Conservation (phyloP, 192 early-diverging fungal species). For the Umbelopsis sp. region DNA sequence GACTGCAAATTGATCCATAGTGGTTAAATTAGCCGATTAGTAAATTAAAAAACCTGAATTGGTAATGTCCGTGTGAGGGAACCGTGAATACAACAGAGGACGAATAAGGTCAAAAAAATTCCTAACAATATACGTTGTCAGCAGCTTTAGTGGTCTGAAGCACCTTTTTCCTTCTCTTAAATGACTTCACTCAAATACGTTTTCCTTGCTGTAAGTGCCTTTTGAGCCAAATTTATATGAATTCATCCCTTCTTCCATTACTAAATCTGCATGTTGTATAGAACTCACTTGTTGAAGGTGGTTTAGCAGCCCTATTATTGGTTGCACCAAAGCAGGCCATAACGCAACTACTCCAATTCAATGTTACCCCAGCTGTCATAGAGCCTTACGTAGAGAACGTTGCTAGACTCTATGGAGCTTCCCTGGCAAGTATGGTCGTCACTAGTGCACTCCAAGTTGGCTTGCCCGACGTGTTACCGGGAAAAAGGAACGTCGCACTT, state of each 20-base stretch:
- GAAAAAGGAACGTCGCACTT: constrained; percentile 5
- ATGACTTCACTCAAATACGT: background rate
- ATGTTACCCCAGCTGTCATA: background rate
- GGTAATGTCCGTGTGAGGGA: too few species aligned
- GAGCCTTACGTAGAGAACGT: background rate
- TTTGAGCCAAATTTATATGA: background rate
- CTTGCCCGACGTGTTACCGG: background rate
- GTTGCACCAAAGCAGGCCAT: background rate
- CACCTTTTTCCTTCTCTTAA: background rate
- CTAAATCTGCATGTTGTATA: background rate
- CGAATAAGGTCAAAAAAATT: too few species aligned
- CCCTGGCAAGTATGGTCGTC: background rate
- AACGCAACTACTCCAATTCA: background rate
- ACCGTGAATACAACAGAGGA: too few species aligned
- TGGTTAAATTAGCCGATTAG: too few species aligned
- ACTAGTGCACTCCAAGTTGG: background rate
- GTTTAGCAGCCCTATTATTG: background rate
- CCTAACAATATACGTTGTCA: too few species aligned
- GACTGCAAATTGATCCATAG: too few species aligned
- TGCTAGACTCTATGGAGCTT: background rate
- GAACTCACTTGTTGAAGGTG: background rate
- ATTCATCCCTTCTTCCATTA: background rate
- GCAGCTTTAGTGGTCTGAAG: too few species aligned
- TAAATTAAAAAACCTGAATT: too few species aligned
- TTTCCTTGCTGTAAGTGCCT: background rate